Conservation (phyloP, 164 flowering plant species). For the Chimonanthus salicifolius region DNA sequence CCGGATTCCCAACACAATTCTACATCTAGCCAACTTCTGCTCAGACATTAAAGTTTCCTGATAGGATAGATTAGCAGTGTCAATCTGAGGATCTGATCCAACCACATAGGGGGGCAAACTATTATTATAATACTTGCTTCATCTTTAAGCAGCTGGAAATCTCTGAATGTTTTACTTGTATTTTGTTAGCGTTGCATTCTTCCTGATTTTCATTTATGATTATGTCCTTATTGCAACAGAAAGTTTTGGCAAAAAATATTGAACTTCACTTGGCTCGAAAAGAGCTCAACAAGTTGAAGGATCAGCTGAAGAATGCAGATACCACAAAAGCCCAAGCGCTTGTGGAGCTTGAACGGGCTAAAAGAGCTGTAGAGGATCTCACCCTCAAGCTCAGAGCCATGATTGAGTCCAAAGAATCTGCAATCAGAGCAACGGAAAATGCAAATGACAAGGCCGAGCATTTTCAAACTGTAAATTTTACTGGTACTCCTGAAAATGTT, state of each 20-base stretch:
- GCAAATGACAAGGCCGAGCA: conserved; percentile 50
- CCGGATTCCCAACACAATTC: too few species aligned
- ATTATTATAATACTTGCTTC: background rate
- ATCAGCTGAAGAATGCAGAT: conserved; percentile 70
- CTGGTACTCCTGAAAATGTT: conserved; percentile 16
- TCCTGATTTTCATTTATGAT: background rate
- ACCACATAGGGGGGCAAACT: background rate
- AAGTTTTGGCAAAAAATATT: conserved; percentile 73
- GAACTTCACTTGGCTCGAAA: conserved; percentile 73
- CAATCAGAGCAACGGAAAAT: conserved; percentile 49
- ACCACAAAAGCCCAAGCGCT: conserved; percentile 62
- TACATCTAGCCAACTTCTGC: too few species aligned
- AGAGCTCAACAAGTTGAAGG: conserved; percentile 74
- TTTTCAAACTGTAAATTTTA: conserved; percentile 40
- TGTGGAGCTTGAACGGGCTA: conserved; percentile 71
- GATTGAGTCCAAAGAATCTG: conserved; percentile 52
- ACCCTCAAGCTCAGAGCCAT: conserved; percentile 43
- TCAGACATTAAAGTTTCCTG: too few species aligned
- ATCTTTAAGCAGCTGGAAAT: background rate
- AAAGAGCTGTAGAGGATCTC: conserved; percentile 60
- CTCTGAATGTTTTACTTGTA: background rate
- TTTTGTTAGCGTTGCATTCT: background rate
- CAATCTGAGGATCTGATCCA: too few species aligned
- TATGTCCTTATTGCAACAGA: conserved; percentile 32
- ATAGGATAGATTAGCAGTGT: too few species aligned